These are phyloP conservation scores for Ceriops tagal DNA, from an alignment of 345 rosid species.

Conservation along the genomic window DNA sequence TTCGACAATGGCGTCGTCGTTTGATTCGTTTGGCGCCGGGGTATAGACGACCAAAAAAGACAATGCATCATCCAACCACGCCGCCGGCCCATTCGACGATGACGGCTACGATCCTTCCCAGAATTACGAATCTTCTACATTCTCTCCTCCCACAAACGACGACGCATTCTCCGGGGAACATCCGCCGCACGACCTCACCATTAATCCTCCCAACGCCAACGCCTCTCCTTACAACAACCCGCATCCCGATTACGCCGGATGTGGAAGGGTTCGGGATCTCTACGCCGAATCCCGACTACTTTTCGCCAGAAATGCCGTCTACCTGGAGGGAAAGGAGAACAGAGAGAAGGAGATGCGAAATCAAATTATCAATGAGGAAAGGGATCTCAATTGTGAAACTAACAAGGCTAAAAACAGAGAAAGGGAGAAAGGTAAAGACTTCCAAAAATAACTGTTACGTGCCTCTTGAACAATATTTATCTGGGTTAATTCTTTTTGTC, in stretches of 20 bases:
- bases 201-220: neutral
- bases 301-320: constrained; percentile 20
- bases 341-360: constrained; percentile 87
- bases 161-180: neutral
- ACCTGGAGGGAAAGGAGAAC: constrained; percentile 71
- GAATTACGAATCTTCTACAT: neutral
- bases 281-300: constrained; percentile 37
- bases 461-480: neutral
- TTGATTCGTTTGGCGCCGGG: too few relatives aligned
- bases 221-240: constrained; percentile 21
- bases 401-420: constrained; percentile 80
- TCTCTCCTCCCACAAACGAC: neutral
- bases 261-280: constrained; percentile 40
- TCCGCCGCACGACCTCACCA: neutral
- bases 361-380: constrained; percentile 79
- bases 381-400: constrained; percentile 57
- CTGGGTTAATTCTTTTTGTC: neutral
- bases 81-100: neutral
- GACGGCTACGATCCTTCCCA: neutral
- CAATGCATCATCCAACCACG: neutral
- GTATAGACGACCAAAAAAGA: neutral
- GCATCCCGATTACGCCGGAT: constrained; percentile 26
- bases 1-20: too few relatives aligned
- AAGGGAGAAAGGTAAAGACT: constrained; percentile 70
- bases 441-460: neutral